Percentiles rank a stretch among this genome's conserved stretches.
These are phyloP conservation scores for Leccinum holopus DNA, from an alignment of 1,284 basidiomycete species.

Conservation along the genomic window DNA sequence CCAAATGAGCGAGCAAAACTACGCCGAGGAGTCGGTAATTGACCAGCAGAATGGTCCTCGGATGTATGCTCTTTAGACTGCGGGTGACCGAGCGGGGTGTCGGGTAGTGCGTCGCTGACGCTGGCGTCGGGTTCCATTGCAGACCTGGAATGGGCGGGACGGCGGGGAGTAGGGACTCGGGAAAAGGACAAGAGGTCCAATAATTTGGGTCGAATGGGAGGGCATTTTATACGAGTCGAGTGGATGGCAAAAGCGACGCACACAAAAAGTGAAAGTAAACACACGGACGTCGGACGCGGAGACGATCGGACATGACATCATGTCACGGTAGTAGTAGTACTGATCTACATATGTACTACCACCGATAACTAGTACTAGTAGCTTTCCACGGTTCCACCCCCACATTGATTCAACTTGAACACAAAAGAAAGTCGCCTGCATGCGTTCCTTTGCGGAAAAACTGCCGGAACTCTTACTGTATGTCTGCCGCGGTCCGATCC, in stretches of 20 bases:
- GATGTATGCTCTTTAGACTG: constrained; percentile 8
- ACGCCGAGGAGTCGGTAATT: constrained; percentile 4
- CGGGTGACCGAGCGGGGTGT: constrained; percentile 15
- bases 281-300: too few species aligned
- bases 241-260: not conserved
- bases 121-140: constrained; percentile 11
- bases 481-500: too few species aligned
- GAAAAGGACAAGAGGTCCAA: not conserved
- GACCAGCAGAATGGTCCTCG: constrained; percentile 19
- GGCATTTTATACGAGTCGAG: not conserved
- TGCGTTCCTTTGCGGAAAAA: too few species aligned
- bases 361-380: too few species aligned
- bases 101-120: constrained; percentile 13
- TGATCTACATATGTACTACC: too few species aligned
- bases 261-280: too few species aligned
- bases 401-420: too few species aligned
- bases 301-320: too few species aligned
- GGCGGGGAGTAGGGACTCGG: not conserved
- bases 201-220: not conserved
- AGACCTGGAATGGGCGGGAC: not conserved
- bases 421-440: too few species aligned
- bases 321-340: too few species aligned
- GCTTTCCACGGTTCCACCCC: too few species aligned
- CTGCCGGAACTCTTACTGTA: too few species aligned
- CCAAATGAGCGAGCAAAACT: constrained; percentile 38